These are phyloP conservation scores for Fraxinus pennsylvanica DNA, from an alignment of 257 asterid genomes.

Conservation along the genomic window DNA sequence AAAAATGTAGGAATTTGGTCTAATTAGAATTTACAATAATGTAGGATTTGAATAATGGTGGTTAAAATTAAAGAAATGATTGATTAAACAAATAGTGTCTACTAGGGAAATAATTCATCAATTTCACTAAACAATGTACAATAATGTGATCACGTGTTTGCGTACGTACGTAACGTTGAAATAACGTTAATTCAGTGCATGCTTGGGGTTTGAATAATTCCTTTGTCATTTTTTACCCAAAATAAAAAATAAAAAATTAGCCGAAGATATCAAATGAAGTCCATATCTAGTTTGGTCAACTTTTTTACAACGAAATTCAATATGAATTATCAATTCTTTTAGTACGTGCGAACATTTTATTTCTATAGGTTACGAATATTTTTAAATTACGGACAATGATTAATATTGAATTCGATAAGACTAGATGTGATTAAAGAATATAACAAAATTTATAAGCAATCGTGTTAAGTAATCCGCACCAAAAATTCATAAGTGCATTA, in stretches of 20 bases:
- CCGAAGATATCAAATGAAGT: too few species aligned
- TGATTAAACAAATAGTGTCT: conserved; percentile 5
- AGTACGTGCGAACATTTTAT: neutral
- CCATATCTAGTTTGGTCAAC: too few species aligned
- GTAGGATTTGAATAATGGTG: conserved; percentile 23
- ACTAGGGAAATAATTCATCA: conserved; percentile 17
- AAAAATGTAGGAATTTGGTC: neutral
- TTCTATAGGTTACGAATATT: too few species aligned
- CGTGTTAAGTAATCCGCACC: too few species aligned
- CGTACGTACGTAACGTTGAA: neutral
- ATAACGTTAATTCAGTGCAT: neutral
- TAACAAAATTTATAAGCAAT: too few species aligned
- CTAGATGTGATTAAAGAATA: too few species aligned
- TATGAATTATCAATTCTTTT: too few species aligned
- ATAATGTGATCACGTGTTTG: neutral
- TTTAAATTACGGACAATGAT: too few species aligned
- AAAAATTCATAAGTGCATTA: too few species aligned
- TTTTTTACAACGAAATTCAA: too few species aligned
- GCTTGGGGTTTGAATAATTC: neutral
- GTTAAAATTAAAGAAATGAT: neutral
- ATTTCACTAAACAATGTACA: neutral
- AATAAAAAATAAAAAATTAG: too few species aligned
- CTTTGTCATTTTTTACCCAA: neutral
- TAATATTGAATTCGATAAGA: neutral
- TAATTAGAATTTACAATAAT: neutral